Percentiles rank a stretch among this genome's conserved stretches.
Conservation (phyloP, 192 early-diverging fungal genomes). For the Backusella tarrabulga region DNA sequence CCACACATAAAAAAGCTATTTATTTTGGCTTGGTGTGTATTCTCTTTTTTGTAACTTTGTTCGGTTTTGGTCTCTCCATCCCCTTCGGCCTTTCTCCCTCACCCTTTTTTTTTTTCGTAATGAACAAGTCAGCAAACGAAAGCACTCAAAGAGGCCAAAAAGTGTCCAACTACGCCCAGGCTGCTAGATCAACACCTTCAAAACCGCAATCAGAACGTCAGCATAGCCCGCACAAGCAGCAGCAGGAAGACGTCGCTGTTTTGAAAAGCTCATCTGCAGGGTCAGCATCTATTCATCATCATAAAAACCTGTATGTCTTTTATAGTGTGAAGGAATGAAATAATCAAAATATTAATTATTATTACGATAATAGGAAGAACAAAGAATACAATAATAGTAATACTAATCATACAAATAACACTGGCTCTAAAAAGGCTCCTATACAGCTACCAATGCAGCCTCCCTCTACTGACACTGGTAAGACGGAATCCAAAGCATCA, state of each 20-base stretch:
- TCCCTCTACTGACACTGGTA: conserved; percentile 24
- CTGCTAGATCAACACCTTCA: conserved; percentile 1
- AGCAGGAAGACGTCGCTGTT: background rate
- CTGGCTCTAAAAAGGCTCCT: conserved; percentile 6
- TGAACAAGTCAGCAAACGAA: background rate
- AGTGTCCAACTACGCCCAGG: background rate
- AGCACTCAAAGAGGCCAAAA: background rate
- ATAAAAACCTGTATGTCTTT: conserved; percentile 7
- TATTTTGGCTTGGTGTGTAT: background rate
- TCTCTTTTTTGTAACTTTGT: conserved; percentile 1
- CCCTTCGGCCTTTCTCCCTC: background rate
- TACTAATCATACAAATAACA: conserved; percentile 8
- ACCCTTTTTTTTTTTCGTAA: background rate
- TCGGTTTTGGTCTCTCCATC: conserved; percentile 1
- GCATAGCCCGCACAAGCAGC: background rate
- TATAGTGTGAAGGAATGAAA: background rate
- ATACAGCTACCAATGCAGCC: conserved; percentile 16
- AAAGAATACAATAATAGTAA: conserved; percentile 7
- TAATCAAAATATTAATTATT: background rate
- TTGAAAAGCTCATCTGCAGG: conserved; percentile 7
- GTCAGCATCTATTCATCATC: background rate
- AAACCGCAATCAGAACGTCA: background rate
- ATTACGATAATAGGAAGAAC: background rate
- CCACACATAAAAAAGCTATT: background rate
- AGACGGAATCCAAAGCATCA: background rate